Evolutionary conservation across 2,329 filamentous ascomycete species (phyloP), one percentile per base, ranked within the genome.

Genomic region (Exserohilum rostratum): DNA sequence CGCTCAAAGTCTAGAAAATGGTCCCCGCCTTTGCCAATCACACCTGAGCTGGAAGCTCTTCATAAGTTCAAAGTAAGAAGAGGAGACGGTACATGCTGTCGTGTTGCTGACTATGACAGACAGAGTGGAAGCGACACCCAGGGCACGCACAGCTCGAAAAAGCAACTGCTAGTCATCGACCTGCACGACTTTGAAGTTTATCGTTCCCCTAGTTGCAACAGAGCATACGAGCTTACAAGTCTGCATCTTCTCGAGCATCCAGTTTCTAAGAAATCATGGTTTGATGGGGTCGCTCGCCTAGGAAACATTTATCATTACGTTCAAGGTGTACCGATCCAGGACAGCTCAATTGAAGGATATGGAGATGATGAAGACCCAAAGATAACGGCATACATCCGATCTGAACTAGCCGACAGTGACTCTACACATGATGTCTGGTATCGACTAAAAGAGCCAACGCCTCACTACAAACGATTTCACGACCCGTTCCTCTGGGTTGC

Each of bases 401-500:
- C 89, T 0, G 47, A 75, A 3, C 12, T 54, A 0, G 71, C 65
- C 1, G 46, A 65, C 0, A 65, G 66, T 0, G 67, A 68, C 10
- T 1, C 2, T 0, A 22, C 66, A 13, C 57, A 69, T 12, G 70
- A 79, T 10, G 70, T 90, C 0, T 93, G 87, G 78, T 95, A 92
- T 66, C 80, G 80, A 9, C 72, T 96, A 1, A 65, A 65, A 1
- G 59, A 53, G 1, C 88, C 90, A 0, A 78, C 85, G 0, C 25
- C 58, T 0, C 85, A 87, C 33, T 96, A 95, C 64, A 58, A 56
- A 10, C 76, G 85, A 2, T 92, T 87, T 62, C 83, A 87, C 54
- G 44, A 74, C 0, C 80, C 84, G 0, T 93, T 91, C 57, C 55
- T 87, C 0, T 95, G 90, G 90, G 73, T 93, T 1, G 87, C 85